Evolutionary conservation across 2,329 filamentous ascomycete species (phyloP).

Genomic region (Achaetomium macrosporum): DNA sequence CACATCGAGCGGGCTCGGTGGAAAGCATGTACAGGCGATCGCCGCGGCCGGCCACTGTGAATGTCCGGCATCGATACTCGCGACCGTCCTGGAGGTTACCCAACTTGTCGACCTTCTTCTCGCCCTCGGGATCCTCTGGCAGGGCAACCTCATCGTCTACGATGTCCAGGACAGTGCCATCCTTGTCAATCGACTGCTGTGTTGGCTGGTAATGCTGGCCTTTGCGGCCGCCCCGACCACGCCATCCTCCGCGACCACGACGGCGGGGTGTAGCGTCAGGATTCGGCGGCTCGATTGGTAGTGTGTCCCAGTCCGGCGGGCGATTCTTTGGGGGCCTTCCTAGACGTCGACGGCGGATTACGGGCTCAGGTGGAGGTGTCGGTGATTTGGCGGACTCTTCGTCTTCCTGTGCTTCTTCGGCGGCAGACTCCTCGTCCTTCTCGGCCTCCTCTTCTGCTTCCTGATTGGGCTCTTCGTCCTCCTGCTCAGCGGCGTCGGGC

Average conservation of each 20-base stretch:
- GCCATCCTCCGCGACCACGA: slow-evolving; percentile 66
- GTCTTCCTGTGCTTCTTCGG: slow-evolving; percentile 37
- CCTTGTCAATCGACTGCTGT: slow-evolving; percentile 85
- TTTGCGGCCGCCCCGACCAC: slow-evolving; percentile 58
- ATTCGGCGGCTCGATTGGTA: slow-evolving; percentile 50
- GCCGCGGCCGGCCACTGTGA: slow-evolving; percentile 79
- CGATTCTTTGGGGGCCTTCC: slow-evolving; percentile 82
- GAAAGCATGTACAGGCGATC: slow-evolving; percentile 95
- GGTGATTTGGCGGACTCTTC: slow-evolving; percentile 44
- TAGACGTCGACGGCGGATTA: slow-evolving; percentile 70
- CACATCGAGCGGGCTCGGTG: slow-evolving; percentile 91
- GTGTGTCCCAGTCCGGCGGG: slow-evolving; percentile 67
- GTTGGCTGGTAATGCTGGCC: slow-evolving; percentile 69
- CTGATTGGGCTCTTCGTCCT: slow-evolving; percentile 31
- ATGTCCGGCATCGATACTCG: slow-evolving; percentile 93
- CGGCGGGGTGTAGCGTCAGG: slow-evolving; percentile 53
- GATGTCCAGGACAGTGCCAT: slow-evolving; percentile 87
- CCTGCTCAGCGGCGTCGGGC: slow-evolving; percentile 35
- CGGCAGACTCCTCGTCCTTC: slow-evolving; percentile 33
- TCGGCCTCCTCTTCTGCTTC: slow-evolving; percentile 45
- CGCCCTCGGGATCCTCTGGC: slow-evolving; percentile 80
- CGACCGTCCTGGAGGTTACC: slow-evolving; percentile 77
- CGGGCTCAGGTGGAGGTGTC: slow-evolving; percentile 51
- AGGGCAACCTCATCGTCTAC: slow-evolving; percentile 86
- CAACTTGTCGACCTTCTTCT: slow-evolving; percentile 86